Percentiles rank a stretch among this genome's conserved stretches.
These are phyloP conservation scores for Penicillium sumatraense DNA, from an alignment of 2,329 filamentous ascomycete genomes.

Conservation along the genomic window DNA sequence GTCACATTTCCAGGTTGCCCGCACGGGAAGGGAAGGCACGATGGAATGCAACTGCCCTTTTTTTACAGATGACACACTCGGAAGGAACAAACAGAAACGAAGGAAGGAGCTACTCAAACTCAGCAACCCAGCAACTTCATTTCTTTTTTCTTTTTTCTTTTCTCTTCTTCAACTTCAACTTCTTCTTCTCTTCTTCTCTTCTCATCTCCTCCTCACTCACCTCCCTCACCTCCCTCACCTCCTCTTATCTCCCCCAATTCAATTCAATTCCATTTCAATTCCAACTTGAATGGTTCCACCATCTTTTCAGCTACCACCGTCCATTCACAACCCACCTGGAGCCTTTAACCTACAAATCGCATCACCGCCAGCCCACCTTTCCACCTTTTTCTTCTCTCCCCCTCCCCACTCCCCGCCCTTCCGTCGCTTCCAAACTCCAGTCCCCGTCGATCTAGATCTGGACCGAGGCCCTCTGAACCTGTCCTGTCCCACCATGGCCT, in stretches of 20 bases:
- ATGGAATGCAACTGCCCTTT: background rate
- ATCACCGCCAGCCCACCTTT: background rate
- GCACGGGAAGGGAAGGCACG: background rate
- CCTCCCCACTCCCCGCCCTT: constrained; percentile 9
- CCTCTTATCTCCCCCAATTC: background rate
- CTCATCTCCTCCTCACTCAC: background rate
- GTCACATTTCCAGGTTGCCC: background rate
- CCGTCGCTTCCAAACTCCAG: constrained; percentile 25
- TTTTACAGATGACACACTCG: too few relatives aligned
- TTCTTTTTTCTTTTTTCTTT: background rate
- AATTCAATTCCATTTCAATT: background rate
- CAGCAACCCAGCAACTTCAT: too few relatives aligned
- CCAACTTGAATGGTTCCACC: background rate
- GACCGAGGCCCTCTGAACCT: constrained; percentile 19
- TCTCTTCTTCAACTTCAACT: background rate
- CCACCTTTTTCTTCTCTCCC: background rate
- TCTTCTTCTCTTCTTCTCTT: background rate
- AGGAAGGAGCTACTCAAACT: too few relatives aligned
- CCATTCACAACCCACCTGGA: constrained; percentile 1
- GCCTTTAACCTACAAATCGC: background rate
- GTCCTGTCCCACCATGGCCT: background rate
- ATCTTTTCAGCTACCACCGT: constrained; percentile 10
- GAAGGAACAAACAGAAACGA: too few relatives aligned
- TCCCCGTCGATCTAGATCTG: constrained; percentile 26
- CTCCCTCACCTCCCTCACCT: background rate